phyloP scores from a whole-genome alignment of 371 early-diverging fungal genomes.

The Nematocida parisii region DNA sequence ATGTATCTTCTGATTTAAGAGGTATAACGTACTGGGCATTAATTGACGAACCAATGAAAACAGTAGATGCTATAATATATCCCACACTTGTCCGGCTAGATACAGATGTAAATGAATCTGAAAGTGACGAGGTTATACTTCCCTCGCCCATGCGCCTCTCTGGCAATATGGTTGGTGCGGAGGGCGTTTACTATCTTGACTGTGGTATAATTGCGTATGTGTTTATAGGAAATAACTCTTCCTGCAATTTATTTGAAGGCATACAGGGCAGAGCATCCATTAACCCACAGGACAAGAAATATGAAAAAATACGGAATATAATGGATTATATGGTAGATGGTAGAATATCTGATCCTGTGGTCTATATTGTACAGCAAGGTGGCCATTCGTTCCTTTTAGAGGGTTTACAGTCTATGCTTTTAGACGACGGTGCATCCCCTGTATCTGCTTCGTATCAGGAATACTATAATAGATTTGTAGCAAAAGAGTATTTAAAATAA shows the following conservation, averaged over 20 bases:
- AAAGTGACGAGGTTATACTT: slow-evolving; percentile 11
- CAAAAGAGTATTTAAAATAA: slow-evolving; percentile 46
- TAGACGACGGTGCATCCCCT: slow-evolving; percentile 44
- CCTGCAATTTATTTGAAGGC: slow-evolving; percentile 4
- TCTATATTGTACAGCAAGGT: slow-evolving; percentile 38
- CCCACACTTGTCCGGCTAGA: slow-evolving; percentile 62
- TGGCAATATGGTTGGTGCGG: slow-evolving; percentile 42
- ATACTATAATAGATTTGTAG: slow-evolving; percentile 40
- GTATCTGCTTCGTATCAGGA: slow-evolving; percentile 20
- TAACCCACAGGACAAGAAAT: slow-evolving; percentile 16
- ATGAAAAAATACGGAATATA: slow-evolving; percentile 8
- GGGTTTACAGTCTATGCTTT: slow-evolving; percentile 48
- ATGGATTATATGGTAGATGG: slow-evolving; percentile 45
- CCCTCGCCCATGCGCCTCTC: slow-evolving; percentile 61
- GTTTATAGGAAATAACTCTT: slow-evolving; percentile 57
- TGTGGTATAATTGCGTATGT: slow-evolving; percentile 67
- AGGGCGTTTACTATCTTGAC: slow-evolving; percentile 67
- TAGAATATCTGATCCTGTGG: slow-evolving; percentile 32
- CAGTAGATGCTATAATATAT: slow-evolving; percentile 67
- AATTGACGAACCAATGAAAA: slow-evolving; percentile 51
- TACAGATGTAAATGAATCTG: slow-evolving; percentile 13
- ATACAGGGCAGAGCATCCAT: slow-evolving; percentile 32
- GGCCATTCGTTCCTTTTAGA: slow-evolving; percentile 50
- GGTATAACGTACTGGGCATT: slow-evolving; percentile 61
- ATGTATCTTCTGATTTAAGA: slow-evolving; percentile 64